These are phyloP conservation scores for Globisporangium viniferum DNA, from an alignment of 352 stramenopile genomes.

Conservation along the genomic window DNA sequence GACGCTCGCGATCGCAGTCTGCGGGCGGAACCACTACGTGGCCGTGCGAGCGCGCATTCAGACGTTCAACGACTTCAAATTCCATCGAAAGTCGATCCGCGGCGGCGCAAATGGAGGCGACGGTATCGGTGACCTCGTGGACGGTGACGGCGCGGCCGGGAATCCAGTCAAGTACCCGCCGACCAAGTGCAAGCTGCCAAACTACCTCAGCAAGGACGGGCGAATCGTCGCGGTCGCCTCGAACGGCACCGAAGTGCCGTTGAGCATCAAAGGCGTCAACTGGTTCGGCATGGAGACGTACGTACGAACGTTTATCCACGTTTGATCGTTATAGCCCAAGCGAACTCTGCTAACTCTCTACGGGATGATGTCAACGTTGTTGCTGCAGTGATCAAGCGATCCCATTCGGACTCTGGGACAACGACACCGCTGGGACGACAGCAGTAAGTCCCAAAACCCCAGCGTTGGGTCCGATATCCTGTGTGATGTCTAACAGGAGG, in stretches of 20 bases:
- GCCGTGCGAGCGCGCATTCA: constrained; percentile 5
- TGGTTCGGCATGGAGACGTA: constrained; percentile 44
- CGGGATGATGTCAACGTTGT: not conserved
- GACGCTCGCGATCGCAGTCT: not conserved
- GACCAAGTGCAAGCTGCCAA: constrained; percentile 48
- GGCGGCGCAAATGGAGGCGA: constrained; percentile 32
- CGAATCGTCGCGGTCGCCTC: constrained; percentile 38
- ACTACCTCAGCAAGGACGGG: constrained; percentile 65
- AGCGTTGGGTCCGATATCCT: not conserved
- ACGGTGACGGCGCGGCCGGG: constrained; percentile 47
- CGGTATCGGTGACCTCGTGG: constrained; percentile 27
- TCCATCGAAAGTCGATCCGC: constrained; percentile 32
- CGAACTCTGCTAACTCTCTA: not conserved
- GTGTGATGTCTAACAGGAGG: not conserved
- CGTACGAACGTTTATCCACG: not conserved
- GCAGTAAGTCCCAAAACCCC: constrained; percentile 2
- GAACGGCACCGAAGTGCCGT: constrained; percentile 34
- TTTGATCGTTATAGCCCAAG: not conserved
- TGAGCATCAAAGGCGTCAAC: constrained; percentile 43
- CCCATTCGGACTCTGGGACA: constrained; percentile 1
- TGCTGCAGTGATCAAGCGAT: not conserved
- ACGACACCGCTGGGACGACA: constrained; percentile 20
- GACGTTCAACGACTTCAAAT: constrained; percentile 27
- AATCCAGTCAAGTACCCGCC: constrained; percentile 57
- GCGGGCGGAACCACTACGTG: constrained; percentile 3